Evolutionary conservation across 768 basidiomycete genomes (phyloP), one percentile per base, ranked within the genome.

Genomic region (Suillus lakei): DNA sequence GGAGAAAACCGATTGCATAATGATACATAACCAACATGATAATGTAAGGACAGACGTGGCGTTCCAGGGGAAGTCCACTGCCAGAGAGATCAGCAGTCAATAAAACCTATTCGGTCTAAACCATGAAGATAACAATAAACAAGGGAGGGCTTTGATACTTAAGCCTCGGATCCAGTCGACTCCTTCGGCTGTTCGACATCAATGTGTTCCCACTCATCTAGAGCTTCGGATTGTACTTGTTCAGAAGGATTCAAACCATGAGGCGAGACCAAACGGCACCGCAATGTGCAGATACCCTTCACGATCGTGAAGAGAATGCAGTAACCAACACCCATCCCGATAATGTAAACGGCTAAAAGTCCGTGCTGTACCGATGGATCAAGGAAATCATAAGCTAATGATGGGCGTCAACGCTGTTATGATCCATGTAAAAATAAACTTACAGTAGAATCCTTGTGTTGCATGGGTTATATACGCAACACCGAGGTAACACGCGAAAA

Each of bases 381-480:
- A 9, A 92, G 84, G 80, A 92, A 92, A 13, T 73, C 56, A 73
- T 92, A 92, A 1, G 86, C 90, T 91, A 65, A 26, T n/a, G 16
- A 16, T 50, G 34, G n/a, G 7, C 13, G 62, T 54, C 48, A 72
- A 41, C 71, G 58, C 8, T 18, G 36, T 26, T n/a, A 21, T 39
- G 12, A 38, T 26, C 15, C 10, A 15, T 6, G 26, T 26, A 38
- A 36, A 30, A 39, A 39, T 36, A 2, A 60, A 81, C 88, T 61
- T 66, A 92, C 91, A 74, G 72, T 92, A 92, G 70, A 89, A 84
- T 0, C 85, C 85, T 70, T 90, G 88, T 0, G 85, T 83, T 0
- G 77, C 84, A 56, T 82, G 68, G 0, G 89, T 90, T 61, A 93
- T 82, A 68, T 92, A 93, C 13, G 90, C 91, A 0, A 92, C 76